A percentile compares a stretch with the other conserved stretches of the same genome.
Conservation (phyloP, 1,284 basidiomycete genomes). For the Cutaneotrichosporon mucoides region DNA sequence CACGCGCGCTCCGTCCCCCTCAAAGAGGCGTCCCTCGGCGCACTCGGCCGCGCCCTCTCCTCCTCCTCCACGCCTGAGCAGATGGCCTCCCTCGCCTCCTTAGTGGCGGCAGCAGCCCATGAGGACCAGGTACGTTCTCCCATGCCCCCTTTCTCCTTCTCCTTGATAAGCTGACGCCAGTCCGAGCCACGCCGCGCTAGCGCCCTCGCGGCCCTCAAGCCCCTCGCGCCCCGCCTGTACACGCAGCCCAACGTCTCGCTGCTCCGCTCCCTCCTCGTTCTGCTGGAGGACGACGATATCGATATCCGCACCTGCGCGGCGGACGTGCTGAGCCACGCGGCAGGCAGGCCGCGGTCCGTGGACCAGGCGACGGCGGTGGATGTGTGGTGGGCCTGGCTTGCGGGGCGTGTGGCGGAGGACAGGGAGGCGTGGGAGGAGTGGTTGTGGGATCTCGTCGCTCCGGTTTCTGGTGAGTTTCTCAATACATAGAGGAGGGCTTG, state of each 20-base stretch:
- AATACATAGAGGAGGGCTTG: no score
- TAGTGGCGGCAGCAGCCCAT: constrained; percentile 3
- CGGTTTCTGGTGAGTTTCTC: background rate
- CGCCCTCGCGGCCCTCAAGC: constrained; percentile 25
- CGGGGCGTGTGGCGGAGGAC: constrained; percentile 1
- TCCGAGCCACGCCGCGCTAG: constrained; percentile 31
- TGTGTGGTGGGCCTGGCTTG: constrained; percentile 35
- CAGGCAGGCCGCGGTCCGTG: constrained; percentile 15
- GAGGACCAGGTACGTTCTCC: constrained; percentile 12
- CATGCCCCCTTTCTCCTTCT: background rate
- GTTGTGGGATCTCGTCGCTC: constrained; percentile 18
- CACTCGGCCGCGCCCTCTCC: constrained; percentile 20
- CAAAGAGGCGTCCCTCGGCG: constrained; percentile 35
- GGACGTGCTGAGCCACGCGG: constrained; percentile 23
- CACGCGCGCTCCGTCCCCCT: constrained; percentile 30
- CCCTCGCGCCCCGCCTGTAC: constrained; percentile 11
- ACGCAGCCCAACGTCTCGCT: constrained; percentile 8
- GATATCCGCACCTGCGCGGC: constrained; percentile 32
- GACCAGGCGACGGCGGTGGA: constrained; percentile 28
- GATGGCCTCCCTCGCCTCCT: background rate
- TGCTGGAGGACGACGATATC: constrained; percentile 45
- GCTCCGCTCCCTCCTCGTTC: constrained; percentile 23
- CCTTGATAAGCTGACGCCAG: constrained; percentile 11
- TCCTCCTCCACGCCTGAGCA: background rate
- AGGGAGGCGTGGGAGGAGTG: constrained; percentile 25